These are phyloP conservation scores for Odontarrhena argentea DNA, from an alignment of 345 rosid species.

Conservation along the genomic window DNA sequence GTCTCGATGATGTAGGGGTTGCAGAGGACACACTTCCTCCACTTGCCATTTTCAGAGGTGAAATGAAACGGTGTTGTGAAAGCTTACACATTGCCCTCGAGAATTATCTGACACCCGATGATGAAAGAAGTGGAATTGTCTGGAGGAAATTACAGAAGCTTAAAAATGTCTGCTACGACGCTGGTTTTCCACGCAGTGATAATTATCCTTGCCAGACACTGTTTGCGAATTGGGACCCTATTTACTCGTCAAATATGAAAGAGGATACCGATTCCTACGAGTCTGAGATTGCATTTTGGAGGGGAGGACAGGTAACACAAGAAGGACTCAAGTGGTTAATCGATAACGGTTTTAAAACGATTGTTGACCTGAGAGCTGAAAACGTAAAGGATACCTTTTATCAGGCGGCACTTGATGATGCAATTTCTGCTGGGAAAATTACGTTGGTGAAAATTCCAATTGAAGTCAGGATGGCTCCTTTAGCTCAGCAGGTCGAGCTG, in stretches of 20 bases:
- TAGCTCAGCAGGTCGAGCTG: conserved; percentile 86
- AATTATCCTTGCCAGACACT: conserved; percentile 66
- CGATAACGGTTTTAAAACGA: conserved; percentile 73
- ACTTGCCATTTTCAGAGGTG: conserved; percentile 83
- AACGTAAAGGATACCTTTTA: conserved; percentile 77
- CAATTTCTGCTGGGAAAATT: conserved; percentile 59
- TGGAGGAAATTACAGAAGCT: conserved; percentile 95
- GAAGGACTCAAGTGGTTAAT: conserved; percentile 88
- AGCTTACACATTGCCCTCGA: conserved; percentile 92
- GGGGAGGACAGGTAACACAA: conserved; percentile 87
- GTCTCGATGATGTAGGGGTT: conserved; percentile 49
- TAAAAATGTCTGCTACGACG: conserved; percentile 89
- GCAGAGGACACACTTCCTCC: conserved; percentile 84
- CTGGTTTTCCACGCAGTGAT: conserved; percentile 77
- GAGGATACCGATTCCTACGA: conserved; percentile 50
- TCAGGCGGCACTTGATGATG: conserved; percentile 64
- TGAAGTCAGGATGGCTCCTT: conserved; percentile 81
- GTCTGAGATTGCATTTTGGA: conserved; percentile 82
- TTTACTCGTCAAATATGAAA: conserved; percentile 59
- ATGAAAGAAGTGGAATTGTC: conserved; percentile 61
- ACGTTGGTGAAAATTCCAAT: conserved; percentile 74
- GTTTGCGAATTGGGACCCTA: conserved; percentile 85
- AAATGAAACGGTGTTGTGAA: conserved; percentile 97
- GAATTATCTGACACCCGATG: conserved; percentile 74
- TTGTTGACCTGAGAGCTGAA: conserved; percentile 88